Conservation (phyloP, 2,329 filamentous ascomycete species). For the Colletotrichum sp. region DNA sequence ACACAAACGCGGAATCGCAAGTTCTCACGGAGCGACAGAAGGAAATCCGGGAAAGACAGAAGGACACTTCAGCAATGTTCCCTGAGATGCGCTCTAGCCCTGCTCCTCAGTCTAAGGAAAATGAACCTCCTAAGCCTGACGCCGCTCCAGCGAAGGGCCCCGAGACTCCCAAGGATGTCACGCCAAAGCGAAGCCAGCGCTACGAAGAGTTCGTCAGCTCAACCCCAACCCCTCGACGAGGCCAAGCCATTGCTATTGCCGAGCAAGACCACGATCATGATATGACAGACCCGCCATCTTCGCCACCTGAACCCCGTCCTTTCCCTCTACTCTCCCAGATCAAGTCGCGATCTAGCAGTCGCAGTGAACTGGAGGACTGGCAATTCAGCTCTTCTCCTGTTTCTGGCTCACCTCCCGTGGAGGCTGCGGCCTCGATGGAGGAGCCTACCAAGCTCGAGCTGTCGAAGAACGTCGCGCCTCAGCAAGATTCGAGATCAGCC, state of each 20-base stretch:
- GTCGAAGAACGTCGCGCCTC: constrained; percentile 3
- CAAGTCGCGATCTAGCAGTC: constrained; percentile 50
- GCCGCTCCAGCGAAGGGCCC: constrained; percentile 14
- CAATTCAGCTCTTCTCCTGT: constrained; percentile 61
- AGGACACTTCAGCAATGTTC: constrained; percentile 67
- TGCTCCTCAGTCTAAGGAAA: constrained; percentile 12
- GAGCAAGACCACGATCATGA: constrained; percentile 46
- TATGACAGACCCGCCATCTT: constrained; percentile 61
- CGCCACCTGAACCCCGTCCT: constrained; percentile 59
- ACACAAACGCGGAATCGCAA: constrained; percentile 67
- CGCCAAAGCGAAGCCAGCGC: constrained; percentile 49
- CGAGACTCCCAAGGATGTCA: constrained; percentile 36
- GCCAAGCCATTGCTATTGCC: constrained; percentile 53
- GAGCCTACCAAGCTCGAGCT: constrained; percentile 20
- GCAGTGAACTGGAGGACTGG: constrained; percentile 50
- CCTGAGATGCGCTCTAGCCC: constrained; percentile 68
- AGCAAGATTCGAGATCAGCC: constrained; percentile 13
- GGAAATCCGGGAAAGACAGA: constrained; percentile 78
- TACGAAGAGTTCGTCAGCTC: constrained; percentile 61
- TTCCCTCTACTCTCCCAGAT: constrained; percentile 60
- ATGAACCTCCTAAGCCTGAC: not conserved
- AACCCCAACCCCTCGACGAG: constrained; percentile 66
- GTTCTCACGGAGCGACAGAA: constrained; percentile 79
- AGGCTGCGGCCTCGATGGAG: not conserved
- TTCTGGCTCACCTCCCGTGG: constrained; percentile 52